Evolutionary conservation across 441 rosid species (phyloP).

Genomic region (Pelargonium myrrhifolium): DNA sequence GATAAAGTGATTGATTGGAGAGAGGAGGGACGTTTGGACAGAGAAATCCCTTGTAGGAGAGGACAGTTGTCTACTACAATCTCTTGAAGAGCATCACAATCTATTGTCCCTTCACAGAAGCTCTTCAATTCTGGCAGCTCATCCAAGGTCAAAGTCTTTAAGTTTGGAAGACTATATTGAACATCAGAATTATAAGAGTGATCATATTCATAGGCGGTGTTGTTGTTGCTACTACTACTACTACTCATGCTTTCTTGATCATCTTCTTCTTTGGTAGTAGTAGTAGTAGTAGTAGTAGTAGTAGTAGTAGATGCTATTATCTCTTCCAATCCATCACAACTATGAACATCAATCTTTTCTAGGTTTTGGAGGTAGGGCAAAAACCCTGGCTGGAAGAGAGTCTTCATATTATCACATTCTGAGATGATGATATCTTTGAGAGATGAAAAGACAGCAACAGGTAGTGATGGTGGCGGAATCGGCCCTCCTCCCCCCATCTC

Average conservation of each 20-base stretch:
- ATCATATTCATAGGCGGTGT: no score
- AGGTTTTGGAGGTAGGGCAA: conserved; percentile 18
- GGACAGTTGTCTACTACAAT: no score
- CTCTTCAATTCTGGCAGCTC: conserved; percentile 10
- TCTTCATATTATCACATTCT: not conserved
- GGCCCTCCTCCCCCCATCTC: no score
- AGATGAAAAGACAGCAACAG: no score
- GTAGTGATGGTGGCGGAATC: no score
- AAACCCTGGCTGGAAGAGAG: not conserved
- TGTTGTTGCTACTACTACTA: no score
- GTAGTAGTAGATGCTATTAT: conserved; percentile 12
- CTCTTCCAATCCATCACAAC: conserved; percentile 16
- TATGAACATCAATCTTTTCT: not conserved
- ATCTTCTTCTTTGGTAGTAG: no score
- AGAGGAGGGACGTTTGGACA: conserved; percentile 9
- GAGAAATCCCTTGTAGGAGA: conserved; percentile 18
- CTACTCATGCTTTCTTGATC: not conserved
- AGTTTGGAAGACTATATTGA: conserved; percentile 11
- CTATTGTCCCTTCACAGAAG: conserved; percentile 15
- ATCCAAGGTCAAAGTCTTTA: not conserved
- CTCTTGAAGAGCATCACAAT: no score
- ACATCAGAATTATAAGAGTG: no score
- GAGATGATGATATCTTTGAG: no score
- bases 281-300: no score
- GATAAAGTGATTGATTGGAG: no score